Conservation (phyloP, 2,329 filamentous ascomycete genomes). For the Scortechinia acanthostroma region DNA sequence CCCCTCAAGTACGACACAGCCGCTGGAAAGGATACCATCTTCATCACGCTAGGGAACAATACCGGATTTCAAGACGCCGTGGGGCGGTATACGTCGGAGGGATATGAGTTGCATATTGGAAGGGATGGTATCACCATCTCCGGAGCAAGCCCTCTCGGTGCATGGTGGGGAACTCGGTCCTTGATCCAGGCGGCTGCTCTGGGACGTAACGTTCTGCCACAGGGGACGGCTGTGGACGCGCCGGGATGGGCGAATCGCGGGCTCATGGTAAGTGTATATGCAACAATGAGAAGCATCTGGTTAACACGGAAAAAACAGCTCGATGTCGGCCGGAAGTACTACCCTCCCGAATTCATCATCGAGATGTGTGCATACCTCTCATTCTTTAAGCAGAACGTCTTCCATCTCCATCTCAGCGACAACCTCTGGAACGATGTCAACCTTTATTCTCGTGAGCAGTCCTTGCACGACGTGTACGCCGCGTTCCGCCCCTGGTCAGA, state of each 20-base stretch:
- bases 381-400: constrained; percentile 52
- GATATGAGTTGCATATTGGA: constrained; percentile 33
- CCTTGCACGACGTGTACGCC: constrained; percentile 40
- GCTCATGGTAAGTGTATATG: too few relatives aligned
- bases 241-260: constrained; percentile 42
- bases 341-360: constrained; percentile 40
- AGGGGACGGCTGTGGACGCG: constrained; percentile 34
- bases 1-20: constrained; percentile 6
- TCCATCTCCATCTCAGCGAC: constrained; percentile 50
- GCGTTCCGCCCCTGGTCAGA: constrained; percentile 46
- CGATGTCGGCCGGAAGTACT: constrained; percentile 47
- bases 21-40: constrained; percentile 20
- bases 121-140: constrained; percentile 31
- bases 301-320: constrained; percentile 25
- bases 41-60: constrained; percentile 34
- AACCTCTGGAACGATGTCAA: constrained; percentile 41
- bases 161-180: constrained; percentile 50
- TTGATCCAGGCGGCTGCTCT: constrained; percentile 40
- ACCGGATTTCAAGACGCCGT: constrained; percentile 31
- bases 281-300: constrained; percentile 6
- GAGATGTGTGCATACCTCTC: constrained; percentile 54
- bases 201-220: constrained; percentile 22
- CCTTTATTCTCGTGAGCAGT: constrained; percentile 36
- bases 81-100: constrained; percentile 36
- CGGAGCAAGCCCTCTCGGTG: constrained; percentile 43